These are phyloP conservation scores for Datura wrightii DNA, from an alignment of 257 asterid species.

Conservation along the genomic window DNA sequence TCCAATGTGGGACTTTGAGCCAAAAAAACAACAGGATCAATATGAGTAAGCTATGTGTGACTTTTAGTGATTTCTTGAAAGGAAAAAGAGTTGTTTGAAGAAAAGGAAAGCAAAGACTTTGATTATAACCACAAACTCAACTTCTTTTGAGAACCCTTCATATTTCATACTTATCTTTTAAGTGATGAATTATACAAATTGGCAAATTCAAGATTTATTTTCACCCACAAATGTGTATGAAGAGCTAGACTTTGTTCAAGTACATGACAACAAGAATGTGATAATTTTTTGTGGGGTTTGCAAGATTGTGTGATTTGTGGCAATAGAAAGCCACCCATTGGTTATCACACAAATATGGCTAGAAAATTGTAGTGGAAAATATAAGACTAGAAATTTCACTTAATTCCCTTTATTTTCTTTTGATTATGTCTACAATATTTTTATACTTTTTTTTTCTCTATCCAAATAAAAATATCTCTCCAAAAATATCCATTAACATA, in stretches of 20 bases:
- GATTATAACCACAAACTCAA: conserved; percentile 9
- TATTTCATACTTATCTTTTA: conserved; percentile 26
- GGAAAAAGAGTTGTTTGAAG: background rate
- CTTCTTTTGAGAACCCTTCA: conserved; percentile 10
- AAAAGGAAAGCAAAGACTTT: conserved; percentile 5
- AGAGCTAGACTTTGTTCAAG: background rate
- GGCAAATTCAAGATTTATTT: background rate
- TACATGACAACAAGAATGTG: conserved; percentile 6
- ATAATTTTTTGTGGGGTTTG: conserved; percentile 42
- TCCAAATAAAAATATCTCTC: background rate
- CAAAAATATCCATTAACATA: background rate
- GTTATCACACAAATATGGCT: conserved; percentile 51
- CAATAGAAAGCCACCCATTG: conserved; percentile 55
- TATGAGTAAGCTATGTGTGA: background rate
- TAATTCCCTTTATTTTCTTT: background rate
- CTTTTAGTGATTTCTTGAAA: background rate
- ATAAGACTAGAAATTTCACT: background rate
- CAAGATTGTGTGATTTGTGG: conserved; percentile 22
- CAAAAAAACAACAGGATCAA: no score
- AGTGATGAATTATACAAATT: conserved; percentile 8
- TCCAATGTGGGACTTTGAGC: no score
- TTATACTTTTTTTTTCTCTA: background rate
- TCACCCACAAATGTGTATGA: conserved; percentile 9
- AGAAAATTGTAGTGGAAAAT: background rate
- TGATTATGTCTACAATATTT: background rate